Base-by-base conservation (phyloP, 2,329 filamentous ascomycete genomes). In the Pestalotiopsis sp. region DNA sequence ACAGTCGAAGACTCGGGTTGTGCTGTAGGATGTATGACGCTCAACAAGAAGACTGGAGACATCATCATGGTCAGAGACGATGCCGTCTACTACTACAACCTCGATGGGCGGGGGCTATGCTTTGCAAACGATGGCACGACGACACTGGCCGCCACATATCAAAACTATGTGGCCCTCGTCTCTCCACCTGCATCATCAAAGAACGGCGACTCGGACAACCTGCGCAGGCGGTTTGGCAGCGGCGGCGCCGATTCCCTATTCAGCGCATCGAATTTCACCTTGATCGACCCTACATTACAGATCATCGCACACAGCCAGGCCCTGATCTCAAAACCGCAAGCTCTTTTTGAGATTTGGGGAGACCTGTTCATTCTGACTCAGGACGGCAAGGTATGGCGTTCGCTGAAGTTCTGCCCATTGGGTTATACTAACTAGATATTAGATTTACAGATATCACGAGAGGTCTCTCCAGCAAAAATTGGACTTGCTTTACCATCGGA, bases 21-120 rank as follows among this genome's bases (percentile, higher is more conserved):
- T 76, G 95, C 89, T 12, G 90, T 97, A n/a, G 95, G 94, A 1
- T 99, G 97, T 80, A 97, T 99, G 94, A 93, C 94, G 0, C 86
- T 95, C 13, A 94, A 98, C 78, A 89, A 88, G 70, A 87, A 88
- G 71, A 92, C 90, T 0, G 94, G 92, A 4, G 94, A 98, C 72
- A 91, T 99, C 23, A 89, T 99, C 3, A 92, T 99, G n/a, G 96
- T 92, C 1, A 87, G 96, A 70, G 94, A 98, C 74, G 97, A 99
- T 86, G 96, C 95, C 7, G 92, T 99, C 67, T 98, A 98, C 81
- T 95, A 94, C 69, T 99, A 98, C 80, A 93, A 92, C 0, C 83
- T 92, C 0, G 92, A 96, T 69, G 95, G 95, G 0, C 89, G 95
- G 69, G 94, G 94, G 0, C 92, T 94, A 1, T 95, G 94, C 56